These are phyloP conservation scores for Sophora flavescens DNA, from an alignment of 306 rosid species.

Conservation along the genomic window DNA sequence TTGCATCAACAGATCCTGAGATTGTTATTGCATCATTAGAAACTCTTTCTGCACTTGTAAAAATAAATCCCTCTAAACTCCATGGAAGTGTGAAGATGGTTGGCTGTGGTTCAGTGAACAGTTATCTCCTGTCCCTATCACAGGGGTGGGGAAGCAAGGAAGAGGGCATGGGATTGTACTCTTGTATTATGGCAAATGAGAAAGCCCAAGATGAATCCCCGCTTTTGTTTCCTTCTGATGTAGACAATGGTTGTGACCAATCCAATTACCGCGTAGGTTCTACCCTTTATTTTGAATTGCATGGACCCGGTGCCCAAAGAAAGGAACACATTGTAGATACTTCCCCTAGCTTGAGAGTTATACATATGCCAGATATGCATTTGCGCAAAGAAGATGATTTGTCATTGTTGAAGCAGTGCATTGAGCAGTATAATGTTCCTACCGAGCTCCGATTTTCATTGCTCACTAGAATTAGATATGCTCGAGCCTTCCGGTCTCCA, in stretches of 20 bases:
- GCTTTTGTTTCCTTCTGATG: constrained; percentile 84
- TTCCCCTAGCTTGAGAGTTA: constrained; percentile 68
- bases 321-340: constrained; percentile 56
- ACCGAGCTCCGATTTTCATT: constrained; percentile 81
- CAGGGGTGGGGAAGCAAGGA: constrained; percentile 99
- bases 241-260: constrained; percentile 68
- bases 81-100: constrained; percentile 95
- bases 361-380: constrained; percentile 85
- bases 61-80: constrained; percentile 90
- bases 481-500: constrained; percentile 85
- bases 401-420: constrained; percentile 77
- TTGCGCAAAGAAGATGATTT: constrained; percentile 81
- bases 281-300: constrained; percentile 92
- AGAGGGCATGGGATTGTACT: constrained; percentile 93
- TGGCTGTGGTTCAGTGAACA: constrained; percentile 89
- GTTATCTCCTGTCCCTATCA: constrained; percentile 88
- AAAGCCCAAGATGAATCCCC: constrained; percentile 74
- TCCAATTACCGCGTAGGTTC: constrained; percentile 82
- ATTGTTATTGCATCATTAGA: constrained; percentile 84
- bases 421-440: constrained; percentile 78
- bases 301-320: constrained; percentile 62
- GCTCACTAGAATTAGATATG: constrained; percentile 92
- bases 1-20: constrained; percentile 94
- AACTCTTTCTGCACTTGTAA: constrained; percentile 91
- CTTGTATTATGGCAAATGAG: constrained; percentile 88